Base-by-base conservation (phyloP, 1,139 yeast species). In the Diutina sp. region DNA sequence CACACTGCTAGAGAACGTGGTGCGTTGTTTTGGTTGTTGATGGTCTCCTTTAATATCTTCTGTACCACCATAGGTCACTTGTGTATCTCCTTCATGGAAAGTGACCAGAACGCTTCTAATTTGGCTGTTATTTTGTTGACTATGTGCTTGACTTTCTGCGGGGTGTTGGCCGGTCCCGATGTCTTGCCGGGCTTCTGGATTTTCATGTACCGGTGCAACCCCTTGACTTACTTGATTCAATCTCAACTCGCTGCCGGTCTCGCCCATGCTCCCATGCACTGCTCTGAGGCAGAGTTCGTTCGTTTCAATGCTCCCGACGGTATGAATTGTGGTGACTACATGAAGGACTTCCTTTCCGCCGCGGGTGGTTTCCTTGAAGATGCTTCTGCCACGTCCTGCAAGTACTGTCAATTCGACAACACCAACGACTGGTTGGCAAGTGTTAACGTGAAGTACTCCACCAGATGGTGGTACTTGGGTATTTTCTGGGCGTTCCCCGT, bases 311-410 rank as follows among this genome's bases (percentile, higher is more conserved):
- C 56, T 6, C 60, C 60, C 9, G 45, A 45, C 7, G 62, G 62
- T 4, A 70, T 72, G 68, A 82, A 87, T 1, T 87, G 95, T 71
- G 77, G 74, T 8, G 69, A 76, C 54, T 87, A 73, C 67, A 73
- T 83, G 66, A 65, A 64, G 1, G 57, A 56, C 7, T 69, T 59
- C 57, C 56, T 68, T 18, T 51, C 59, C 6, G 46, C 57, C 6
- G 56, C 60, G 48, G 69, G 73, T 28, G 95, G 95, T 38, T 82
- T 83, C 61, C 64, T 87, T 48, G 64, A 64, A 2, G 75, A 85
- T 61, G 83, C 86, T 16, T 64, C 70, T 28, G 82, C 80, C 30
- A 77, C 85, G 3, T 7, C 5, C 18, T 50, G 53, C 18, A 7
- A 30, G 28, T 50, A n/a, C 35, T 50, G 53, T 18, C 41, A n/a